Evolutionary conservation across 441 rosid species (phyloP).

Genomic region (Iberis amara): DNA sequence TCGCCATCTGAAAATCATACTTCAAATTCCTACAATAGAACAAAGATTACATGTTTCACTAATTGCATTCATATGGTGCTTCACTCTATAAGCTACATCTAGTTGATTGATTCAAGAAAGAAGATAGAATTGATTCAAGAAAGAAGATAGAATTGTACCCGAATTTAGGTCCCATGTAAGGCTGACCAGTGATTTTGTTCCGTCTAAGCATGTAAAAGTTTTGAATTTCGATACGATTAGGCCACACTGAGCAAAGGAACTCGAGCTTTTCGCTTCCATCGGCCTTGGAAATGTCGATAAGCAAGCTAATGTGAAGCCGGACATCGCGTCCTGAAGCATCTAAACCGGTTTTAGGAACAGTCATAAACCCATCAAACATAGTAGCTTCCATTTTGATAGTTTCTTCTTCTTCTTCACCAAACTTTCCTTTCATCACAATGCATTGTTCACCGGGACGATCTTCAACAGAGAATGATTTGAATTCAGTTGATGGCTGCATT

Average conservation of each 20-base stretch:
- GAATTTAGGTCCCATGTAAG: conserved; percentile 57
- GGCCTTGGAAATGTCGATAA: conserved; percentile 46
- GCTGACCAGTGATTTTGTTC: conserved; percentile 31
- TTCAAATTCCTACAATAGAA: conserved; percentile 44
- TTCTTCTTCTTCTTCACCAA: conserved; percentile 38
- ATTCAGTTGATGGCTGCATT: conserved; percentile 44
- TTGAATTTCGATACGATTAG: conserved; percentile 53
- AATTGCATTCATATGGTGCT: conserved; percentile 1
- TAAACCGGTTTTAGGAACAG: conserved; percentile 39
- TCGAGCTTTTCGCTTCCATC: conserved; percentile 37
- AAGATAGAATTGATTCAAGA: background rate
- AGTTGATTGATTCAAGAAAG: background rate
- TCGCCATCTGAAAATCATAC: conserved; percentile 36
- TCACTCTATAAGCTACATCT: background rate
- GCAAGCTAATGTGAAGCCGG: conserved; percentile 51
- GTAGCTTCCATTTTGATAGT: conserved; percentile 52
- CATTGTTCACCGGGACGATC: conserved; percentile 52
- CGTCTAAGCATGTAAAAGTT: conserved; percentile 40
- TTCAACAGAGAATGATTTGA: conserved; percentile 50
- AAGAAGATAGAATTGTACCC: conserved; percentile 30
- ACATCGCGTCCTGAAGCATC: conserved; percentile 43
- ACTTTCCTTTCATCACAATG: conserved; percentile 43
- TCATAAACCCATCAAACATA: conserved; percentile 56
- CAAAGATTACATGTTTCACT: conserved; percentile 15
- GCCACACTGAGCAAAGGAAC: conserved; percentile 70